A percentile compares a stretch with the other conserved stretches of the same genome.
These are phyloP conservation scores for Lagenaria siceraria DNA, from an alignment of 306 rosid genomes.

Conservation along the genomic window DNA sequence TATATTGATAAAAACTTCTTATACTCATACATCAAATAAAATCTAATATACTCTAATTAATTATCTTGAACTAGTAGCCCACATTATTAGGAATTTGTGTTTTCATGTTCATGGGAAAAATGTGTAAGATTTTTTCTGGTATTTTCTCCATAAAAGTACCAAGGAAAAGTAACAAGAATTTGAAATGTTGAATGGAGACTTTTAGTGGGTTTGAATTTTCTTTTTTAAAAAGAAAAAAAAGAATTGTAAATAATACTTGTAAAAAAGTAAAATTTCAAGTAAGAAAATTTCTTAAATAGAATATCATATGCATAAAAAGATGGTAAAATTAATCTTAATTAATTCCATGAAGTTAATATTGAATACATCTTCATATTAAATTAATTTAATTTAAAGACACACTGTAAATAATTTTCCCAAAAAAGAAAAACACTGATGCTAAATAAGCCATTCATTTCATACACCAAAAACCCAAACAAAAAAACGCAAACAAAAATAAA, in stretches of 20 bases:
- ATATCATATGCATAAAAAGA: background rate
- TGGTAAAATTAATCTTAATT: background rate
- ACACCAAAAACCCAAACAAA: background rate
- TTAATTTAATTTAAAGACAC: background rate
- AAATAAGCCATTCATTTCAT: background rate
- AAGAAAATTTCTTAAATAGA: background rate
- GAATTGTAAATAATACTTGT: background rate
- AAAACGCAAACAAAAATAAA: background rate
- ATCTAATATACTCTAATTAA: background rate
- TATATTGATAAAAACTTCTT: background rate
- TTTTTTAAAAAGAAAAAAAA: background rate
- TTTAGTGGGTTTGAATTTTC: background rate
- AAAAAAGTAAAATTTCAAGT: background rate
- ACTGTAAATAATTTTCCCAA: background rate
- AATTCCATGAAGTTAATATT: background rate
- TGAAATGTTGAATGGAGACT: background rate
- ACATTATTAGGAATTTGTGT: background rate
- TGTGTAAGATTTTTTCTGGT: background rate
- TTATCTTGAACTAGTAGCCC: background rate
- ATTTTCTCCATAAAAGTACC: background rate
- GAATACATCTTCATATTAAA: background rate
- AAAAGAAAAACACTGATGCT: constrained; percentile 10
- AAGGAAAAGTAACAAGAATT: background rate
- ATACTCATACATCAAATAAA: background rate
- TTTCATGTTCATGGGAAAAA: background rate